These are phyloP conservation scores for Candida boidinii DNA, from an alignment of 805 yeast species.

Conservation along the genomic window DNA sequence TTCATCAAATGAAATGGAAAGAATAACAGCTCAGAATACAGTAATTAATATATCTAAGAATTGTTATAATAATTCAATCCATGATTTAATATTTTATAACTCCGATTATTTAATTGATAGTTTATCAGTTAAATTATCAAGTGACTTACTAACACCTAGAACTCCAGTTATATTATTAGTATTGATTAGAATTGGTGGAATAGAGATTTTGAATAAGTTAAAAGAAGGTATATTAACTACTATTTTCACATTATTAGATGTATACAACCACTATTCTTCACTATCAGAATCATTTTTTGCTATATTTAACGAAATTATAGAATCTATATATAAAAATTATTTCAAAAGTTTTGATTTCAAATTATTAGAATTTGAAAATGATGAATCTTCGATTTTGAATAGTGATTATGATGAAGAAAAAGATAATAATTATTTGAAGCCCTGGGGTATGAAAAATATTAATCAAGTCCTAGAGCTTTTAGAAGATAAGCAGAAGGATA, in stretches of 20 bases:
- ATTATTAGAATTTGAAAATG: constrained; percentile 7
- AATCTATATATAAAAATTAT: constrained; percentile 34
- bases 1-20: constrained; percentile 33
- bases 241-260: constrained; percentile 69
- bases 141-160: constrained; percentile 67
- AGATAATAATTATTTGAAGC: constrained; percentile 26
- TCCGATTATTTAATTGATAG: constrained; percentile 77
- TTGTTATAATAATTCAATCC: constrained; percentile 50
- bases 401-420: constrained; percentile 15
- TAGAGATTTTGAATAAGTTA: constrained; percentile 51
- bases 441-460: constrained; percentile 51
- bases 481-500: constrained; percentile 20
- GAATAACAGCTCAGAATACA: constrained; percentile 46
- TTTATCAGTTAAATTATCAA: constrained; percentile 59
- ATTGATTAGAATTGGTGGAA: constrained; percentile 64
- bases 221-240: constrained; percentile 61
- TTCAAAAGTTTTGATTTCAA: constrained; percentile 20
- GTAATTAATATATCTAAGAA: constrained; percentile 39
- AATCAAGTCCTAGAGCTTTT: constrained; percentile 37
- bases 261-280: constrained; percentile 72
- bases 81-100: constrained; percentile 50
- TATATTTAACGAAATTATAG: constrained; percentile 55
- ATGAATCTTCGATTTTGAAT: background rate
- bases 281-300: constrained; percentile 67
- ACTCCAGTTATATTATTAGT: constrained; percentile 63